These are phyloP conservation scores for Erysimum pusillum DNA, from an alignment of 441 rosid genomes.

Conservation along the genomic window DNA sequence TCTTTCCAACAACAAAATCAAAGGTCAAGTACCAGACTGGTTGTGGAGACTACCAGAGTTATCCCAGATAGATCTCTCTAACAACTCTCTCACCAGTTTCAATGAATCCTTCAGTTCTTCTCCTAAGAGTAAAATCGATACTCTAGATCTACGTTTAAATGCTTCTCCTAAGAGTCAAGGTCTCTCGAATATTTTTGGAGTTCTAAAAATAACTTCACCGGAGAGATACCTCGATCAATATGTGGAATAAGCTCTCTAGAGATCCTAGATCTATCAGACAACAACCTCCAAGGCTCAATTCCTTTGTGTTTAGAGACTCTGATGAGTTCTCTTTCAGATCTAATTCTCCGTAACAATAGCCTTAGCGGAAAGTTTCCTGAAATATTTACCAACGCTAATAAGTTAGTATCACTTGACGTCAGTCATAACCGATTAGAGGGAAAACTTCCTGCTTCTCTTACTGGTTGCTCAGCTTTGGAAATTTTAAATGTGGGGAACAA, in stretches of 20 bases:
- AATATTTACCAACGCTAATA: slow-evolving; percentile 54
- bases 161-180: not conserved
- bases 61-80: slow-evolving; percentile 13
- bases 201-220: slow-evolving; percentile 40
- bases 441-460: slow-evolving; percentile 50
- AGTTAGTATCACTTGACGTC: slow-evolving; percentile 51
- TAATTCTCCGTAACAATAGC: slow-evolving; percentile 53
- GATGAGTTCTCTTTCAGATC: slow-evolving; percentile 38
- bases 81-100: slow-evolving; percentile 38
- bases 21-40: slow-evolving; percentile 56
- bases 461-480: slow-evolving; percentile 49
- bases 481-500: slow-evolving; percentile 58
- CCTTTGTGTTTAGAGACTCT: slow-evolving; percentile 48
- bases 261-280: slow-evolving; percentile 56
- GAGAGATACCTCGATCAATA: slow-evolving; percentile 50
- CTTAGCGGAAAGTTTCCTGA: slow-evolving; percentile 46
- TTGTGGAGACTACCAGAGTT: slow-evolving; percentile 42
- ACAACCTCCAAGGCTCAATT: slow-evolving; percentile 42
- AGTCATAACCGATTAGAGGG: slow-evolving; percentile 52
- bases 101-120: not conserved
- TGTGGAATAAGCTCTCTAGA: slow-evolving; percentile 38
- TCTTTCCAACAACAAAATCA: slow-evolving; percentile 45
- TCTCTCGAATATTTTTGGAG: not conserved
- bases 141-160: not conserved
- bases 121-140: not conserved